Base-by-base conservation (phyloP, 78 protist genomes). In the Chrysochromulina tobinii region DNA sequence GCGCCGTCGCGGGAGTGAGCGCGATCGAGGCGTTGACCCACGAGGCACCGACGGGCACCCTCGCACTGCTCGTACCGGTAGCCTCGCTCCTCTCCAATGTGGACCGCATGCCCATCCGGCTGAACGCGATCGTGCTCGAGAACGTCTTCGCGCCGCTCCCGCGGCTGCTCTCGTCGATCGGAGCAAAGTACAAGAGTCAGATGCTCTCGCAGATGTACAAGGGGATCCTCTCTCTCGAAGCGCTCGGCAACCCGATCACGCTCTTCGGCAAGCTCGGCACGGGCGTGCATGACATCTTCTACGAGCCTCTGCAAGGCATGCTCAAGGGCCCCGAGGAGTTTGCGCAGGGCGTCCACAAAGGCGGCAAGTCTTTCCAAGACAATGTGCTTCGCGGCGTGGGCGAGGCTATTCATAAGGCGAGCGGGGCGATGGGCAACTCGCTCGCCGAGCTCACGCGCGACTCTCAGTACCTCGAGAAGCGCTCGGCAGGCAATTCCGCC, bases 191-290 rank as follows among this genome's bases (percentile, higher is more conserved):
- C 83, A 8, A 18, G 3, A 58, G 50, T 54, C 83, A 75, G 57
- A 8, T 75, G 27, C 83, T 75, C 15, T 1, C 5, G 57, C 83
- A 75, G 81, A 12, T 72, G 27, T 66, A 17, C 72, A 17, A 7
- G 9, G 72, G 6, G 72, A 7, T 88, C 55, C 27, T 61, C 27
- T 72, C 84, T 11, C 1, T 61, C 72, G 91, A 88, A 5, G 23
- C 67, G 54, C 61, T 88, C 23, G 91, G 91, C 67, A 88, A 88
- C 67, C 91, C 91, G 38, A 54, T 51, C 73, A 2, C n/a, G 27
- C 68, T 88, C 27, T 77, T 68, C 38, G 8, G 1, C 15, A 25
- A 48, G 15, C 38, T 75, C 23, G 81, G 57, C 2, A 38, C 69
- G 38, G 91, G 85, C 53, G 53, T 88, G 48, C 1, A n/a, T 7